Evolutionary conservation across 805 yeast species (phyloP), one percentile per base, ranked within the genome.

Genomic region (Monosporozyma solicola): DNA sequence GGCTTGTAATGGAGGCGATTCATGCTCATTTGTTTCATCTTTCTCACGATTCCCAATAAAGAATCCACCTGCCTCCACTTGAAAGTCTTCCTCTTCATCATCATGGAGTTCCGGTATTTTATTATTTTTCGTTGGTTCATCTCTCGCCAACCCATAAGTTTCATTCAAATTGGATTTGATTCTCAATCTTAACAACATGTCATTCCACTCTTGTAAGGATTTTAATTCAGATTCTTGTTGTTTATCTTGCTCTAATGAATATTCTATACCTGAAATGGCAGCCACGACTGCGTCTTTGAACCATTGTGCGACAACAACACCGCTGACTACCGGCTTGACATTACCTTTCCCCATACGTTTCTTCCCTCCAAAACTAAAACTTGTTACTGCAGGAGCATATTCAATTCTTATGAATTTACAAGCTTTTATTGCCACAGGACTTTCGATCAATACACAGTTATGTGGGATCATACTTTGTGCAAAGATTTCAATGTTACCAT

Each of bases 301-400:
- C 60, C 83, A 84, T 25, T 63, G 62, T 4, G 86, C 84, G 5
- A 90, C 84, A 1, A 94, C 84, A 27, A 89, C 78, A 2, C 98
- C 98, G 4, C 83, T 81, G 44, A 82, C 77, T 51, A 74, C 72
- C 0, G 95, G 92, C 10, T 80, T 82, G 0, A 85, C 82, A 22
- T 32, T 32, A 43, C 46, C 46, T 13, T 43, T 43, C 27, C 46
- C 46, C 31, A 8, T 24, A 13, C 31, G 31, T 37, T 62, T 61
- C 31, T 74, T 66, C 1, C 68, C 65, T 31, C 74, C 77, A 68
- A 87, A 94, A 53, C 88, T 94, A 70, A 94, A 92, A 0, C 91
- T 88, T 2, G 84, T 83, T 2, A 90, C 91, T 0, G 97, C 98
- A 48, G 81, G 83, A 0, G 96, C 97, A 71, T 76, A 89, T 58